A percentile compares a stretch with the other conserved stretches of the same genome.
Conservation (phyloP, 129 eudicot species). For the Chrysanthemum lavandulifolium region DNA sequence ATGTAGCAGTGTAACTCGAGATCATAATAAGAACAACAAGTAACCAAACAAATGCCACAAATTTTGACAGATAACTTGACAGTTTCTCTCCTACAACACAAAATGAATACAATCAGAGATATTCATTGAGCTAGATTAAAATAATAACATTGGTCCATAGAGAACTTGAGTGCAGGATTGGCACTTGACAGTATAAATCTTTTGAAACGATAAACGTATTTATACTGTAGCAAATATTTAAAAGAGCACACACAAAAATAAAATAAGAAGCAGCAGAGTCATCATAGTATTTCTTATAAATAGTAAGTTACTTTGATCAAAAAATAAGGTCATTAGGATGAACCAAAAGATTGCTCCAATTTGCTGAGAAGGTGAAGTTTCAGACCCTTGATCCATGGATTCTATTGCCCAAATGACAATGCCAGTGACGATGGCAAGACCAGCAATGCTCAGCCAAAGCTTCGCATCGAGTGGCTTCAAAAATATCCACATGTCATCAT, state of each 20-base stretch:
- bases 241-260: not conserved
- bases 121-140: not conserved
- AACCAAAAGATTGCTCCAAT: conserved; percentile 44
- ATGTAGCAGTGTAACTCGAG: conserved; percentile 55
- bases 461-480: conserved; percentile 33
- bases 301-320: conserved; percentile 34
- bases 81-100: conserved; percentile 26
- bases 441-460: conserved; percentile 36
- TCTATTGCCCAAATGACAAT: conserved; percentile 32
- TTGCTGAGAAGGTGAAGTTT: conserved; percentile 17
- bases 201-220: not conserved
- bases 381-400: conserved; percentile 24
- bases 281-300: not conserved
- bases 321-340: conserved; percentile 36
- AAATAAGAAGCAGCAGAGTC: not conserved
- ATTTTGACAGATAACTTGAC: conserved; percentile 30
- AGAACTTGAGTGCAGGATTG: conserved; percentile 6
- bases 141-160: not conserved
- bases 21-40: conserved; percentile 40
- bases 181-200: not conserved
- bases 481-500: conserved; percentile 35
- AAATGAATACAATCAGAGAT: not conserved
- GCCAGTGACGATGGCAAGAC: conserved; percentile 29
- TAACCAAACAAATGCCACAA: conserved; percentile 39
- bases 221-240: not conserved